Base-by-base conservation (phyloP, 305 asterid species). In the Euphrasia arctica region DNA sequence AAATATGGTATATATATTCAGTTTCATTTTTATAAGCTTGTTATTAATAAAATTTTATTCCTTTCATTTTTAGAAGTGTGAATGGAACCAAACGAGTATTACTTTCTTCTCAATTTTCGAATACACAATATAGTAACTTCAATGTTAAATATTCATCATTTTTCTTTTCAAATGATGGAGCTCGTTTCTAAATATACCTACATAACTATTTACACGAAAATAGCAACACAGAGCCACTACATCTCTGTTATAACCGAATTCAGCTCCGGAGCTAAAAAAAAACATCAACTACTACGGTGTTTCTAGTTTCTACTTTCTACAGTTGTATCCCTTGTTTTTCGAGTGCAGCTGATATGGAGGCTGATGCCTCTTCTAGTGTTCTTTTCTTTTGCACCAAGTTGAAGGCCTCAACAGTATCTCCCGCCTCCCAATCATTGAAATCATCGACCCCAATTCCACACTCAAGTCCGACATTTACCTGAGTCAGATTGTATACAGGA, bases 331-430 rank as follows among this genome's bases (percentile, higher is more conserved):
- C 88, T 58, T 62, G 85, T 80, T 76, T 71, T 76, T 87, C 80
- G 28, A 85, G 62, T 36, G 97, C 96, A 58, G 91, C 96, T 39
- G 91, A 65, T 97, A 93, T 90, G 1, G 98, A 80, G 61, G 90
- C 89, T 1, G 98, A 90, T 54, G 98, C 98, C 76, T 93, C 98
- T 73, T 93, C 99, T 0, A 93, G 96, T 2, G 97, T 90, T 77
- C 97, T 74, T 75, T 72, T 84, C 90, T 87, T 93, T 70, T 82
- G 85, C 63, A 83, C 85, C 1, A 83, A n/a, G 79, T 78, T 81
- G 67, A 90, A 93, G 69, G 91, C 88, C 82, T 86, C 90, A 0
- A 93, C 73, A 25, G 50, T 66, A 64, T 93, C 97, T n/a, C 97
- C 96, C 39, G 54, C 87, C 72, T 81, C 92, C 97, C 96, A 93